Conservation (phyloP, 129 eudicot species). For the Rutidosis leptorrhynchoides region DNA sequence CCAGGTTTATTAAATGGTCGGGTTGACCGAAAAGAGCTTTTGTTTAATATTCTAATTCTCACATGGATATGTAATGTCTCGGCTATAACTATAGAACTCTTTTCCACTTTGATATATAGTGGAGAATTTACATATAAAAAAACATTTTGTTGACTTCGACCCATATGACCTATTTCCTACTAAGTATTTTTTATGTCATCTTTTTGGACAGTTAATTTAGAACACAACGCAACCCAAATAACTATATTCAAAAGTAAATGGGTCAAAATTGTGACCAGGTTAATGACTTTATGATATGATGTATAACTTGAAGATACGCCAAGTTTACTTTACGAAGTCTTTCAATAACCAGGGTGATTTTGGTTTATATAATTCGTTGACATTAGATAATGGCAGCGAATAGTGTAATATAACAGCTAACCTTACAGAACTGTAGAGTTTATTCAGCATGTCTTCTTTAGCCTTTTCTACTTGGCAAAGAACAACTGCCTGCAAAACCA, state of each 20-base stretch:
- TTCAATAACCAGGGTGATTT: neutral
- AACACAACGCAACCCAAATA: neutral
- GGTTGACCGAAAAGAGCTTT: neutral
- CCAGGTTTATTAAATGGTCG: neutral
- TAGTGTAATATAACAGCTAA: conserved; percentile 30
- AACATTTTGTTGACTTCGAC: neutral
- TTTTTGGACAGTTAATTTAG: neutral
- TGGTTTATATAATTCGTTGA: neutral
- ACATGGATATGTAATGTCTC: neutral
- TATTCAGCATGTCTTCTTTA: conserved; percentile 99
- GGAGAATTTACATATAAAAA: neutral
- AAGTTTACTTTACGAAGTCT: neutral
- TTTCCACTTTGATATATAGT: neutral
- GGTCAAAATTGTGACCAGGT: neutral
- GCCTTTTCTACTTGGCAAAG: conserved; percentile 99
- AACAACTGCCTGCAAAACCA: conserved; percentile 81
- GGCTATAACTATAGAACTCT: neutral
- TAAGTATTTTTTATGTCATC: too few species aligned
- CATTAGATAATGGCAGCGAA: neutral
- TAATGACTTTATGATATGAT: neutral
- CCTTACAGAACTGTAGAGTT: conserved; percentile 95
- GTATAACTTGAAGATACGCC: neutral
- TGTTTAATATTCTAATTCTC: too few species aligned
- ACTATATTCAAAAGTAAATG: neutral
- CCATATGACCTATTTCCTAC: neutral